These are phyloP conservation scores for Aechmea fasciata DNA, from an alignment of 176 grass and related monocot genomes.

Conservation along the genomic window DNA sequence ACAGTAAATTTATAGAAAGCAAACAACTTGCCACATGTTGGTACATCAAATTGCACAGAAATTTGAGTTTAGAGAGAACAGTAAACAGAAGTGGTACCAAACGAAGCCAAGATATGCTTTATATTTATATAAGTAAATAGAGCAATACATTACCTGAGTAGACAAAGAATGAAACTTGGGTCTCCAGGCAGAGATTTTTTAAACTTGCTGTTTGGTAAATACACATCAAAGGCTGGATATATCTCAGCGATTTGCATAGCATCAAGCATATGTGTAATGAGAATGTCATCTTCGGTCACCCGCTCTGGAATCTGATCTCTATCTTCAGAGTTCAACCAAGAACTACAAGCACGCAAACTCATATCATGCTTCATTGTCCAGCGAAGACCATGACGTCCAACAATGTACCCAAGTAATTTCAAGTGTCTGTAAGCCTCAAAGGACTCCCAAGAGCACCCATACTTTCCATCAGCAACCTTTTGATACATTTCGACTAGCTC, in stretches of 20 bases:
- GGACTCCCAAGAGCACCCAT: conserved; percentile 33
- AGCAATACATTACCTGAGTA: conserved; percentile 44
- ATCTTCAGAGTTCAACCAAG: neutral
- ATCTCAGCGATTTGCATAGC: conserved; percentile 35
- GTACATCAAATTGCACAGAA: too few species aligned
- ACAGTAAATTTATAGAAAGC: too few species aligned
- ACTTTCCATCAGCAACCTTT: conserved; percentile 37
- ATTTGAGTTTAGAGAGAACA: too few species aligned
- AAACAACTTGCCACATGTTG: too few species aligned
- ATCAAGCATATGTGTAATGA: conserved; percentile 35
- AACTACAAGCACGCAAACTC: conserved; percentile 17
- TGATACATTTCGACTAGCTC: conserved; percentile 32
- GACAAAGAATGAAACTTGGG: conserved; percentile 53
- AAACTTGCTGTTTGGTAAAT: conserved; percentile 82
- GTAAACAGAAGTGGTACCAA: too few species aligned
- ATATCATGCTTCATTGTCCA: conserved; percentile 48
- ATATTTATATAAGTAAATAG: neutral
- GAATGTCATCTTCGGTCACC: conserved; percentile 6
- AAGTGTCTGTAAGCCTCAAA: conserved; percentile 74
- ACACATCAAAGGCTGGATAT: conserved; percentile 49
- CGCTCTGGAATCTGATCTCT: conserved; percentile 4
- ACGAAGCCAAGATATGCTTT: neutral
- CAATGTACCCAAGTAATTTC: conserved; percentile 82
- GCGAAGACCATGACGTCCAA: conserved; percentile 49
- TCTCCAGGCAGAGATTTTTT: conserved; percentile 61